A percentile compares a stretch with the other conserved stretches of the same genome.
These are phyloP conservation scores for Cucumis melo DNA, from an alignment of 306 rosid genomes.

Conservation along the genomic window DNA sequence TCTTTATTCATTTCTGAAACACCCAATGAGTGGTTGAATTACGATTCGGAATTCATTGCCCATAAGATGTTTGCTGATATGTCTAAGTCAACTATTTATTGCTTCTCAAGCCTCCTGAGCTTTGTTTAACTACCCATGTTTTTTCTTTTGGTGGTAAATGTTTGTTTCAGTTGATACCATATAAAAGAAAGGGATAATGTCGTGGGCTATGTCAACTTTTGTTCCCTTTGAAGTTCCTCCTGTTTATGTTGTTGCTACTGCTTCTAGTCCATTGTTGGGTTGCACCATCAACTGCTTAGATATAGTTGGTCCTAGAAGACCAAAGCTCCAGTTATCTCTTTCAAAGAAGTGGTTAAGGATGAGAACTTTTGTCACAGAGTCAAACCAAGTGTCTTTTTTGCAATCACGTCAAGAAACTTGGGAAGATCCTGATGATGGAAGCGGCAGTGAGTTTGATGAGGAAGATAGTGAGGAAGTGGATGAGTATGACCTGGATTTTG, in stretches of 20 bases:
- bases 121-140: background rate
- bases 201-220: conserved; percentile 21
- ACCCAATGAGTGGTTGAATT: background rate
- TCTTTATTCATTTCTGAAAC: background rate
- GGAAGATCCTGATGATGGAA: conserved; percentile 76
- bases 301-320: conserved; percentile 13
- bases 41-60: background rate
- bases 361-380: conserved; percentile 16
- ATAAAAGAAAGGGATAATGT: background rate
- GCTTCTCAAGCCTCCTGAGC: background rate
- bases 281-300: conserved; percentile 9
- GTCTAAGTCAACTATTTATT: background rate
- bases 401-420: conserved; percentile 28
- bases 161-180: background rate
- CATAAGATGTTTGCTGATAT: background rate
- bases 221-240: conserved; percentile 15
- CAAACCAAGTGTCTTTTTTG: conserved; percentile 16
- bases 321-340: conserved; percentile 11
- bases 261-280: conserved; percentile 14
- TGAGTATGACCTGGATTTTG: conserved; percentile 34
- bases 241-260: conserved; percentile 10
- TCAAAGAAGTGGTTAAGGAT: conserved; percentile 7
- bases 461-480: conserved; percentile 36
- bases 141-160: background rate
- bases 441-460: conserved; percentile 42